Base-by-base conservation (phyloP, 768 basidiomycete genomes). In the Tulasnella sp. region DNA sequence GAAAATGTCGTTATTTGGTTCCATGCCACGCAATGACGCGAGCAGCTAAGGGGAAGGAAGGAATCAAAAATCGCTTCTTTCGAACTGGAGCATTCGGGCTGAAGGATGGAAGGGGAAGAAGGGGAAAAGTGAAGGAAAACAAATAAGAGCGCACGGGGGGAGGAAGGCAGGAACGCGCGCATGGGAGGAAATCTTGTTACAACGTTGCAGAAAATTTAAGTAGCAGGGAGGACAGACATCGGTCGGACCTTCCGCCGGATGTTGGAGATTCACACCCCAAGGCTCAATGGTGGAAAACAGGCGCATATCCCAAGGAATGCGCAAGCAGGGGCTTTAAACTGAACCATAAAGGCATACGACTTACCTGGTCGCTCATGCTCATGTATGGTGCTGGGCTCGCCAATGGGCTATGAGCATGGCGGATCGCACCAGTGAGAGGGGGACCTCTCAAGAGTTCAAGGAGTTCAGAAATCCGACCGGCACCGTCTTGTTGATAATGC, bases 401-500 rank as follows among this genome's bases (percentile, higher is more conserved):
- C 48, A 31, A 1, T 10, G 40, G 27, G 52, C 39, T n/a, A n/a
- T n/a, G n/a, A n/a, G n/a, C n/a, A n/a, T n/a, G n/a, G n/a, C n/a
- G n/a, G n/a, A n/a, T n/a, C n/a, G n/a, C n/a, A n/a, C n/a, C n/a
- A n/a, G n/a, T n/a, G n/a, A n/a, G n/a, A n/a, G n/a, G n/a, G n/a
- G n/a, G n/a, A n/a, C n/a, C n/a, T n/a, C n/a, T n/a, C n/a, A n/a
- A n/a, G n/a, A n/a, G n/a, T n/a, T n/a, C n/a, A n/a, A n/a, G n/a
- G n/a, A n/a, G n/a, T n/a, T n/a, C n/a, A n/a, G n/a, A n/a, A n/a
- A n/a, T n/a, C n/a, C n/a, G 52, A 62, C 56, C 38, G 19, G 42
- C 72, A 38, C 36, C 58, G n/a, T 10, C 31, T 77, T 68, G 76
- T 77, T 77, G 76, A n/a, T n/a, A n/a, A 34, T 77, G 31, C 58